Conservation (phyloP, 306 rosid genomes). For the Vigna radiata region DNA sequence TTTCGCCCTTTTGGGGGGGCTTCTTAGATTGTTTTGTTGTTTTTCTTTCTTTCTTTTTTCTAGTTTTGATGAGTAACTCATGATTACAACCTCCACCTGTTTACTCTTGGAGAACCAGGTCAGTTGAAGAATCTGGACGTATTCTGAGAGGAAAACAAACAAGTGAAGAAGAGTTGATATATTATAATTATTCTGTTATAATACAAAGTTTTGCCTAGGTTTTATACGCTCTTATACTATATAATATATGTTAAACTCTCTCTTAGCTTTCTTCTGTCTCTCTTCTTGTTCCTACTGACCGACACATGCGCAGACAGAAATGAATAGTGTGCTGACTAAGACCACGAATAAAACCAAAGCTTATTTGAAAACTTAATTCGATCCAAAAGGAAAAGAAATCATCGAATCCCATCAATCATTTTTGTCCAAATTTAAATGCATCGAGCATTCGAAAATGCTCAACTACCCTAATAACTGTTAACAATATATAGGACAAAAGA, state of each 20-base stretch:
- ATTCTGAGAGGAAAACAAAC: conserved; percentile 46
- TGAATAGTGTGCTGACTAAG: conserved; percentile 32
- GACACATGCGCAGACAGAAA: conserved; percentile 38
- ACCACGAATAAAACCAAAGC: conserved; percentile 21
- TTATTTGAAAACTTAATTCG: conserved; percentile 17
- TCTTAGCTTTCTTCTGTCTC: not conserved
- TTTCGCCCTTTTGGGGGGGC: conserved; percentile 6
- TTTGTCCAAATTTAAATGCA: conserved; percentile 12
- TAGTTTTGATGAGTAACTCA: conserved; percentile 15
- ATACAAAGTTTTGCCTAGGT: conserved; percentile 29
- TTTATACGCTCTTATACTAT: not conserved
- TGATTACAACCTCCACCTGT: conserved; percentile 81
- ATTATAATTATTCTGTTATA: conserved; percentile 27
- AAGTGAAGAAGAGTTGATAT: conserved; percentile 84
- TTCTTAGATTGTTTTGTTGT: conserved; percentile 39
- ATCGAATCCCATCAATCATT: conserved; percentile 43
- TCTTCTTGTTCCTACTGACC: conserved; percentile 20
- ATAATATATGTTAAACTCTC: not conserved
- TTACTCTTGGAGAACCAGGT: conserved; percentile 53
- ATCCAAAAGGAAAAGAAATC: conserved; percentile 20
- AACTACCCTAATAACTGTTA: conserved; percentile 56
- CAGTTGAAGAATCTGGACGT: conserved; percentile 52
- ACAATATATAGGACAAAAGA: conserved; percentile 34
- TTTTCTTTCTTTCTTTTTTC: conserved; percentile 10
- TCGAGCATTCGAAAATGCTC: conserved; percentile 38